Percentiles rank a stretch among this genome's conserved stretches.
Conservation (phyloP, 768 basidiomycete genomes). For the Infundibulicybe gibba region DNA sequence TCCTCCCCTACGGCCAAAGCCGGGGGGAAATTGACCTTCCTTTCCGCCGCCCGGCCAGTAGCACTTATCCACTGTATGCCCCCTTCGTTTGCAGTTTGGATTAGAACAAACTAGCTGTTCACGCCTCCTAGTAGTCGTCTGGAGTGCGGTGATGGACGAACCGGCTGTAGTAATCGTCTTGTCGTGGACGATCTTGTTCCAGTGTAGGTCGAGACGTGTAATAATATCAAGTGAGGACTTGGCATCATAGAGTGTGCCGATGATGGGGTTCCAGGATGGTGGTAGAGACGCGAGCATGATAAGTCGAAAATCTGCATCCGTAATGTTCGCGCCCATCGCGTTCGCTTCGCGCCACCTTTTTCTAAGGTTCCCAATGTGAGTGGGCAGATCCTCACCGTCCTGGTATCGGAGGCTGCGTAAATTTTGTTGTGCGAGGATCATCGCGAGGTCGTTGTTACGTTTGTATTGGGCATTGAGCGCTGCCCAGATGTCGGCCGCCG, state of each 20-base stretch:
- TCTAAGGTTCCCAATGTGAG: background rate
- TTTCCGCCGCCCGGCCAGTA: conserved; percentile 8
- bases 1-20: conserved; percentile 10
- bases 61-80: conserved; percentile 6
- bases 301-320: conserved; percentile 10
- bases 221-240: conserved; percentile 9
- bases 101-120: conserved; percentile 3
- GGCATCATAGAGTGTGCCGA: conserved; percentile 8
- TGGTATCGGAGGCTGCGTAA: conserved; percentile 7
- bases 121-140: background rate
- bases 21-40: conserved; percentile 6
- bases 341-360: conserved; percentile 10
- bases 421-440: conserved; percentile 7
- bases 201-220: conserved; percentile 5
- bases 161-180: background rate
- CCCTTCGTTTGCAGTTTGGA: conserved; percentile 2
- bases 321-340: conserved; percentile 9
- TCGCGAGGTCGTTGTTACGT: conserved; percentile 6
- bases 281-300: conserved; percentile 17
- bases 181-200: background rate
- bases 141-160: background rate
- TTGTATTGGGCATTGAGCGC: conserved; percentile 11
- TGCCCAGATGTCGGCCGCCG: conserved; percentile 14
- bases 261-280: conserved; percentile 14
- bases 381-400: conserved; percentile 12